Conservation (phyloP, 2,329 filamentous ascomycete species). For the Colletotrichum sp. region DNA sequence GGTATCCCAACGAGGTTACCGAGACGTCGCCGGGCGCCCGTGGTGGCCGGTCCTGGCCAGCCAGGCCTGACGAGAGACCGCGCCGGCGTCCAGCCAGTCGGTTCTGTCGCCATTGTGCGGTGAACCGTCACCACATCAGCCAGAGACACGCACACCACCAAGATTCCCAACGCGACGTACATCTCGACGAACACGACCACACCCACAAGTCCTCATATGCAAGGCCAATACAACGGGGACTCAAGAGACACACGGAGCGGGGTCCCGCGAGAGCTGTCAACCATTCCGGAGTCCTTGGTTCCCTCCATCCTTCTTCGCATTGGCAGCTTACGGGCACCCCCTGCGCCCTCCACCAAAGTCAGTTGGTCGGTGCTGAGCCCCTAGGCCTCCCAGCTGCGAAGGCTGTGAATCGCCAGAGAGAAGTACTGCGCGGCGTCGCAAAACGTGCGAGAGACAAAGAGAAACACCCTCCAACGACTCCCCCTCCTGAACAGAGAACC, state of each 20-base stretch:
- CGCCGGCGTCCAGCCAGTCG: slow-evolving; percentile 5
- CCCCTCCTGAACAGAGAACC: not conserved
- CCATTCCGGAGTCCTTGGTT: slow-evolving; percentile 1
- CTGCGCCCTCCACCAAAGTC: slow-evolving; percentile 2
- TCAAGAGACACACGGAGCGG: not conserved
- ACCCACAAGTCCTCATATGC: not conserved
- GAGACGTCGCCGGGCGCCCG: not conserved
- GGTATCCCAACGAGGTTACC: not conserved
- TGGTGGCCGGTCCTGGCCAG: not conserved
- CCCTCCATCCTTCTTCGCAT: slow-evolving; percentile 11
- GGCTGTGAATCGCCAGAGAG: not conserved
- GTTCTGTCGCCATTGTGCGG: not conserved
- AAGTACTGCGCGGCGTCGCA: not conserved
- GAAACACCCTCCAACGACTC: not conserved
- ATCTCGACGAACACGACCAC: not conserved
- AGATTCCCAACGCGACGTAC: not conserved
- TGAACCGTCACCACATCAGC: not conserved
- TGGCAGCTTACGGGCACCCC: slow-evolving; percentile 13
- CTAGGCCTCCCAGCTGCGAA: not conserved
- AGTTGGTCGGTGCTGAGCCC: slow-evolving; percentile 1
- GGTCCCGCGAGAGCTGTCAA: not conserved
- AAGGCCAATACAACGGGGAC: not conserved
- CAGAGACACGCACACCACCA: not conserved
- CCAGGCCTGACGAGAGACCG: not conserved
- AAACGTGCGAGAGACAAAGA: not conserved